Evolutionary conservation across 2,329 filamentous ascomycete genomes (phyloP).

Genomic region (Epichloe uncinata): DNA sequence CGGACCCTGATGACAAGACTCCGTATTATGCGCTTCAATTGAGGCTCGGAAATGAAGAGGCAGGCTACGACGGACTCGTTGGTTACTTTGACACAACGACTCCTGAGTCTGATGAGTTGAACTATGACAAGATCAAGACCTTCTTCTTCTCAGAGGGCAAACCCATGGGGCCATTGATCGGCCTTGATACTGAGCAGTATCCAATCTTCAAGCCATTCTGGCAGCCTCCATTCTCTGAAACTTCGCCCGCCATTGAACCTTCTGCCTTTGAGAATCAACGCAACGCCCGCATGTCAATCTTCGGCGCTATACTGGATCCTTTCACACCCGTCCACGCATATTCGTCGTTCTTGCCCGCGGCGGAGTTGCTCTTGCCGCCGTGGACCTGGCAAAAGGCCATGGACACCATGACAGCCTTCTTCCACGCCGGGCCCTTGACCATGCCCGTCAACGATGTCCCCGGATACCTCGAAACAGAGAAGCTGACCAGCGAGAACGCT

Average conservation of each 20-base stretch:
- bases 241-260: background rate
- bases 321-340: constrained; percentile 24
- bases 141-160: no score
- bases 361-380: constrained; percentile 15
- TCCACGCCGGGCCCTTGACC: constrained; percentile 23
- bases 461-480: background rate
- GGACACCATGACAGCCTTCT: constrained; percentile 26
- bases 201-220: no score
- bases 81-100: no score
- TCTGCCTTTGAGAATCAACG: no score
- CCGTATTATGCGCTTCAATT: no score
- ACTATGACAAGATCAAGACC: no score
- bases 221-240: background rate
- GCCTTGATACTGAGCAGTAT: no score
- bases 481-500: background rate
- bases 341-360: constrained; percentile 19
- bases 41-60: no score
- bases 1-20: no score
- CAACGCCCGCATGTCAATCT: constrained; percentile 5
- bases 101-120: no score
- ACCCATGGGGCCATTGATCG: no score
- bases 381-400: constrained; percentile 26
- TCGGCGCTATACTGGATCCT: constrained; percentile 23
- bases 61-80: no score
- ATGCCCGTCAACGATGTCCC: constrained; percentile 6